phyloP scores from a whole-genome alignment of 176 grass and related monocot species.

The Eleusine coracana region DNA sequence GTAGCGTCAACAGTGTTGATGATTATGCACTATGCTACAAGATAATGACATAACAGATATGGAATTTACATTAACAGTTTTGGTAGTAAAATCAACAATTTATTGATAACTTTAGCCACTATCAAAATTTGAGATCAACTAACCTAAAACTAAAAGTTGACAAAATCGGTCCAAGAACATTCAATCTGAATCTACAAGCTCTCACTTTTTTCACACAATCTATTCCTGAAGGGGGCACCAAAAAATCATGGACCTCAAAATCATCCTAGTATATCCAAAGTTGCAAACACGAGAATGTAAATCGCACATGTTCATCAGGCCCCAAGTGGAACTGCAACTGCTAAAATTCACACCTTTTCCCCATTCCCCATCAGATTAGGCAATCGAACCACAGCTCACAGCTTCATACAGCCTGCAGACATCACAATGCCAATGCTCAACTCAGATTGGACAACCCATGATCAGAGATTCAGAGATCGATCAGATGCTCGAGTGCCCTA shows the following conservation, averaged over 20 bases:
- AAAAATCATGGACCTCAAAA: neutral
- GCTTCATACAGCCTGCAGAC: neutral
- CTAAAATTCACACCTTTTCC: neutral
- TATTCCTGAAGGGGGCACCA: neutral
- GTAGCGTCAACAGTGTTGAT: neutral
- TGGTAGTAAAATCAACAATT: too few species aligned
- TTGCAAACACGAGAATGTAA: neutral
- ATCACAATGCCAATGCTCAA: neutral
- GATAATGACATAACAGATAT: too few species aligned
- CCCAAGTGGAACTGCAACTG: neutral
- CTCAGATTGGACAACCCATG: neutral
- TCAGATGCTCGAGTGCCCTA: neutral
- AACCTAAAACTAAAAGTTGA: neutral
- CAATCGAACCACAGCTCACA: neutral
- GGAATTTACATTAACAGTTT: neutral
- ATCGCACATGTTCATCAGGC: neutral
- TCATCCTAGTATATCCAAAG: neutral
- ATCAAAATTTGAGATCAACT: neutral
- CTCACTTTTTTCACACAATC: neutral
- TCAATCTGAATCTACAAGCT: neutral
- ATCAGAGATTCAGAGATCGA: neutral
- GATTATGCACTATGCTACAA: too few species aligned
- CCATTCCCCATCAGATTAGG: neutral
- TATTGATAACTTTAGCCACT: neutral
- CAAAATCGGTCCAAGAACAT: neutral